Conservation (phyloP, 106 monocot species). For the Acorus calamus region DNA sequence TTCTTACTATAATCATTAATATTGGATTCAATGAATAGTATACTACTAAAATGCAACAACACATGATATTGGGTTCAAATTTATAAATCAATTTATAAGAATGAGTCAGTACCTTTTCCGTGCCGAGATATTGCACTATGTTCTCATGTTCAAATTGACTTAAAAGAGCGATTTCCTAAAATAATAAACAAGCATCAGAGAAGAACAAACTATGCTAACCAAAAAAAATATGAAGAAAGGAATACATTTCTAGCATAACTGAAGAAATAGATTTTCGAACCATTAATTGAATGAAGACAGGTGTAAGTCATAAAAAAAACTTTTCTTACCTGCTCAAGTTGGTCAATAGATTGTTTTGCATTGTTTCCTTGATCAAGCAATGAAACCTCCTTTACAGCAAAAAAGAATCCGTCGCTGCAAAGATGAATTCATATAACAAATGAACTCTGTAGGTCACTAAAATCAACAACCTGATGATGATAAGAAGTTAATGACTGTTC, state of each 20-base stretch:
- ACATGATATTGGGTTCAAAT: background rate
- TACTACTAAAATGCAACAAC: background rate
- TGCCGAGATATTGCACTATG: conserved; percentile 82
- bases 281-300: too few relatives aligned
- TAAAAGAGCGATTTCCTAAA: conserved; percentile 76
- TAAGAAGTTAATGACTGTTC: background rate
- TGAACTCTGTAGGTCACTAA: background rate
- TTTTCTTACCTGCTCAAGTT: conserved; percentile 67
- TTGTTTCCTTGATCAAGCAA: conserved; percentile 71
- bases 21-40: too few relatives aligned
- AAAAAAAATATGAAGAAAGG: too few relatives aligned
- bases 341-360: conserved; percentile 65
- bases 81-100: too few relatives aligned
- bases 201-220: conserved; percentile 1
- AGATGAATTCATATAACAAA: conserved; percentile 1
- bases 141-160: conserved; percentile 93
- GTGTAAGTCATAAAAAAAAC: background rate
- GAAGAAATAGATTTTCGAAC: too few relatives aligned
- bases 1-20: too few relatives aligned
- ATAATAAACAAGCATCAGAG: conserved; percentile 10
- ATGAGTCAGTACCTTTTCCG: conserved; percentile 56
- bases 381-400: conserved; percentile 94
- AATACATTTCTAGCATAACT: too few relatives aligned
- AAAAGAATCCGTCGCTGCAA: conserved; percentile 78
- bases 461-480: too few relatives aligned